Percentiles rank a stretch among this genome's conserved stretches.
Evolutionary conservation across 1,284 basidiomycete genomes (phyloP).

Genomic region (Leccinum holopus): DNA sequence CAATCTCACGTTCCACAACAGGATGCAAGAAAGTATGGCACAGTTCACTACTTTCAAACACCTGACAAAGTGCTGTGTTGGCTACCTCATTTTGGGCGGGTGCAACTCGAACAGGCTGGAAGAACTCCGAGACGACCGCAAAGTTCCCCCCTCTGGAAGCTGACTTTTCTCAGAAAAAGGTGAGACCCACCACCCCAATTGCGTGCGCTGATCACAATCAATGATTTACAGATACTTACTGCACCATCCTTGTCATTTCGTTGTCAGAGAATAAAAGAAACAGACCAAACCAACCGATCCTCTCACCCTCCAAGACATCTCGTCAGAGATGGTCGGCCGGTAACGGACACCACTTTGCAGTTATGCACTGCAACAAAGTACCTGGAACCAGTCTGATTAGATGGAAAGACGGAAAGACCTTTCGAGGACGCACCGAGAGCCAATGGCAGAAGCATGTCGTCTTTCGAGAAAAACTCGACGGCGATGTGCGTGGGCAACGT

Average conservation of each 20-base stretch:
- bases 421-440: slow-evolving; percentile 54
- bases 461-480: slow-evolving; percentile 58
- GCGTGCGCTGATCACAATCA: too few species aligned
- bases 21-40: too few species aligned
- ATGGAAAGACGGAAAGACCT: slow-evolving; percentile 14
- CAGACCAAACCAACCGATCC: background rate
- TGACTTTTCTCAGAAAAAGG: too few species aligned
- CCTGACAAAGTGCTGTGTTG: too few species aligned
- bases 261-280: background rate
- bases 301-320: background rate
- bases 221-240: too few species aligned
- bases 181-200: too few species aligned
- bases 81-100: too few species aligned
- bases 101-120: too few species aligned
- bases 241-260: background rate
- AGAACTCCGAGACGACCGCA: too few species aligned
- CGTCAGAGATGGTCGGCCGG: background rate
- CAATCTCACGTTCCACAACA: too few species aligned
- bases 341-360: slow-evolving; percentile 5
- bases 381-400: slow-evolving; percentile 33
- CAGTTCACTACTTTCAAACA: too few species aligned
- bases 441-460: slow-evolving; percentile 45
- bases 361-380: slow-evolving; percentile 72
- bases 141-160: too few species aligned
- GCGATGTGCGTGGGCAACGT: slow-evolving; percentile 53